A percentile compares a stretch with the other conserved stretches of the same genome.
Evolutionary conservation across 306 rosid species (phyloP).

Genomic region (Luffa aegyptiaca): DNA sequence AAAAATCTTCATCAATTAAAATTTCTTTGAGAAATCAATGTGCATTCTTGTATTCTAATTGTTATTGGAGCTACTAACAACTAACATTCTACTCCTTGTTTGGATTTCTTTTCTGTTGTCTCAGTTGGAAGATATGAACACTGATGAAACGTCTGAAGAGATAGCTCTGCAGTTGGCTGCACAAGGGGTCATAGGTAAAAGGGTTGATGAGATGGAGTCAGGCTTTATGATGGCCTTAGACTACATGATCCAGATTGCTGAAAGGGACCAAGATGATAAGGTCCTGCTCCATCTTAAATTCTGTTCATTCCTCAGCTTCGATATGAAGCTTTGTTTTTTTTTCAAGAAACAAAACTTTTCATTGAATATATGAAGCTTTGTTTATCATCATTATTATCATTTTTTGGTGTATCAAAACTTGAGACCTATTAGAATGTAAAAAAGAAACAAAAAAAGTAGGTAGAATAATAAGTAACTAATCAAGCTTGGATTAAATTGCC

Average conservation of each 20-base stretch:
- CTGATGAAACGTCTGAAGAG: conserved; percentile 84
- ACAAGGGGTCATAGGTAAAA: conserved; percentile 90
- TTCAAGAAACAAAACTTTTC: too few species aligned
- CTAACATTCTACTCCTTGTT: neutral
- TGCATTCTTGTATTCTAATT: neutral
- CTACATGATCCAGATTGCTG: conserved; percentile 83
- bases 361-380: neutral
- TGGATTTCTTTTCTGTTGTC: neutral
- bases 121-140: conserved; percentile 79
- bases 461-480: neutral
- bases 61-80: neutral
- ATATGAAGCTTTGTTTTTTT: neutral
- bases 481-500: neutral
- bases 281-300: conserved; percentile 22
- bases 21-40: neutral
- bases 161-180: conserved; percentile 96
- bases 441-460: neutral
- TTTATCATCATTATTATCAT: neutral
- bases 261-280: conserved; percentile 79
- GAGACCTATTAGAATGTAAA: neutral
- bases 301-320: neutral
- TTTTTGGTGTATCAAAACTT: neutral
- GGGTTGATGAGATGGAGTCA: conserved; percentile 92
- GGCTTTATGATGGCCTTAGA: conserved; percentile 89
- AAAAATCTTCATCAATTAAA: neutral